Evolutionary conservation across 2,329 filamentous ascomycete genomes (phyloP).

Genomic region (Magnaporthales sp.): DNA sequence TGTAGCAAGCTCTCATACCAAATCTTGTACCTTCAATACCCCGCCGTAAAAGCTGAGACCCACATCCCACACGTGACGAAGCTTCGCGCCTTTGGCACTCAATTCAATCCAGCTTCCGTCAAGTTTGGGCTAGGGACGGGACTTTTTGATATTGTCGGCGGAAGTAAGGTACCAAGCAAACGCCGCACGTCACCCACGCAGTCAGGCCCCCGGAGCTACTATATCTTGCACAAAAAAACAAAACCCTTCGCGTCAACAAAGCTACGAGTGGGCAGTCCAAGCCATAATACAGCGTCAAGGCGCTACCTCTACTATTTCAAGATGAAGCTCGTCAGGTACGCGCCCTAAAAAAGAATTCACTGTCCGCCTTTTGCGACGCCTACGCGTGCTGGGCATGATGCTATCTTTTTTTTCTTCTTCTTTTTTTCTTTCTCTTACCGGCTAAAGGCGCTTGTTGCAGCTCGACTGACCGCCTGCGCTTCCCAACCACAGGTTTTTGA

Average conservation of each 20-base stretch:
- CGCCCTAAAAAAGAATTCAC: neutral
- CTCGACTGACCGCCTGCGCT: neutral
- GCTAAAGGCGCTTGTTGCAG: neutral
- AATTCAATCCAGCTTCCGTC: neutral
- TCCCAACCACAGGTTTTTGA: slow-evolving; percentile 65
- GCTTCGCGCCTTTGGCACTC: neutral
- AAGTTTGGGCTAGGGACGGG: neutral
- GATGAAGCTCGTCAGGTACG: slow-evolving; percentile 95
- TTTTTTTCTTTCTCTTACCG: too few relatives aligned
- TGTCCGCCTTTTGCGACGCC: neutral
- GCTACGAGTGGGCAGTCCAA: neutral
- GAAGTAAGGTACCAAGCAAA: too few relatives aligned
- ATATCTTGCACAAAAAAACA: neutral
- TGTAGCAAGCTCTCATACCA: neutral
- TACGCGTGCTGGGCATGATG: neutral
- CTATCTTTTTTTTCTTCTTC: slow-evolving; percentile 5
- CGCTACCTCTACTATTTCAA: slow-evolving; percentile 27
- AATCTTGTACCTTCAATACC: neutral
- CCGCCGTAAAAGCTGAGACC: neutral
- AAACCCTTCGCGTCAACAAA: neutral
- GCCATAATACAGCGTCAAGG: neutral
- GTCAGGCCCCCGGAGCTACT: neutral
- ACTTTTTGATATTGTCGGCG: neutral
- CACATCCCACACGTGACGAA: neutral
- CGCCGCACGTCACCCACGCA: too few relatives aligned